Base-by-base conservation (phyloP, 2,329 filamentous ascomycete genomes). In the Neonectria hederae region DNA sequence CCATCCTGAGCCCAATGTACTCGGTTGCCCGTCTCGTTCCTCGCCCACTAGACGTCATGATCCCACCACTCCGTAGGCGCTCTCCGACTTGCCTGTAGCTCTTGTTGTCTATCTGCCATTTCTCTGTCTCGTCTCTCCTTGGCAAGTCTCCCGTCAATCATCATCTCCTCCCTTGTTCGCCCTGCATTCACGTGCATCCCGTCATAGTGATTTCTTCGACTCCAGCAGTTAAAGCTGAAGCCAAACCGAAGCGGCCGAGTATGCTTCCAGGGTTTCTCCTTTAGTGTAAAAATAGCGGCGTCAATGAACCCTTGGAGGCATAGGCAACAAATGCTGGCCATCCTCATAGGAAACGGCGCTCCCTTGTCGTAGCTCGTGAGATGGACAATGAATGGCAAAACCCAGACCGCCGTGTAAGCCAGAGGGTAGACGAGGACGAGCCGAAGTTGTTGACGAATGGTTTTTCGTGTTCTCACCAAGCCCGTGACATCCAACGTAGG, bases 381-480 rank as follows among this genome's bases (percentile, higher is more conserved):
- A 75, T 94, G 90, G 2, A 83, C 83, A 2, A 89, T 79, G 70
- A 94, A 92, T 0, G 92, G 92, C 8, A 92, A 79, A 4, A 91
- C 78, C 92, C 92, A 95, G 68, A 92, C 87, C 5, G 87, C 77
- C 21, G 92, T 83, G 76, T 95, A 94, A 4, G 91, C 85, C 19
- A 90, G 75, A 0, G 92, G 92, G 75, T 95, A 95, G 52, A 93
- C 87, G 77, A 94, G 93, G 19, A 94, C 83, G 30, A 91, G 85
- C 32, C 90, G 86, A 2, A 94, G 83, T 72, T 94, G 91, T 10
- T 89, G 86, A 48, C 86, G 84, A 63, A 92, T 89, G 62, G 85
- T 86, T 17, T 84, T 80, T 13, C 88, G 84, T 9, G 84, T 75
- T 49, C 76, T 73, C 21, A 75, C 65, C 48, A 81, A 76, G 4